Base-by-base conservation (phyloP, 441 rosid genomes). In the Biscutella auriculata region DNA sequence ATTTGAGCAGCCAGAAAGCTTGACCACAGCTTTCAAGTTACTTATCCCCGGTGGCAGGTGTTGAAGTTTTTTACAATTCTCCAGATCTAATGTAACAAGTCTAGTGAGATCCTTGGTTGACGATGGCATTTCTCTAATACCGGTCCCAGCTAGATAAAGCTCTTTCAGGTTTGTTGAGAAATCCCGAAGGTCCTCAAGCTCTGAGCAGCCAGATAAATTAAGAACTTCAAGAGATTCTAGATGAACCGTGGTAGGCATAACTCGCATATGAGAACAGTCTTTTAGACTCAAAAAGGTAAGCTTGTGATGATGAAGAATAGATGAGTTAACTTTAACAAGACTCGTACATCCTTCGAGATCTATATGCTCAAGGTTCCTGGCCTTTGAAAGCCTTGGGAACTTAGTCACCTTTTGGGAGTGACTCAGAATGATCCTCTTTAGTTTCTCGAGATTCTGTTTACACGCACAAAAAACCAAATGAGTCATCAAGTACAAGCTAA, bases 191-290 rank as follows among this genome's bases (percentile, higher is more conserved):
- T 44, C 0, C 25, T 21, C 49, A 0, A 66, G 66, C 12, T 60
- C 49, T 17, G 65, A 49, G 66, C 66, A 66, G 9, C 71, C 71
- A 27, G 71, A 49, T 9, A 66, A 26, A 60, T 60, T 45, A 1
- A 66, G 53, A 66, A 59, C 28, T 46, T 58, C 53, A 11, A 66
- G 71, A 44, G 61, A 60, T 1, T 21, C 21, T 9, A 66, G 19
- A 37, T 66, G 32, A 35, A 29, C 47, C 13, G 29, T 58, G 29
- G 65, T 3, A 28, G 71, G 71, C 58, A 66, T 28, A 27, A 35
- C 8, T 17, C 29, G 58, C 29, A 66, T 26, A 3, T 8, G 63
- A 2, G 35, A 49, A 9, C 71, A 66, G 8, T 8, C 48, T 51
- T 52, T 60, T 5, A 66, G 46, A 44, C 40, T 59, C 19, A 66